Conservation (phyloP, 2,329 filamentous ascomycete genomes). For the Tolypocladium ovalisporum region DNA sequence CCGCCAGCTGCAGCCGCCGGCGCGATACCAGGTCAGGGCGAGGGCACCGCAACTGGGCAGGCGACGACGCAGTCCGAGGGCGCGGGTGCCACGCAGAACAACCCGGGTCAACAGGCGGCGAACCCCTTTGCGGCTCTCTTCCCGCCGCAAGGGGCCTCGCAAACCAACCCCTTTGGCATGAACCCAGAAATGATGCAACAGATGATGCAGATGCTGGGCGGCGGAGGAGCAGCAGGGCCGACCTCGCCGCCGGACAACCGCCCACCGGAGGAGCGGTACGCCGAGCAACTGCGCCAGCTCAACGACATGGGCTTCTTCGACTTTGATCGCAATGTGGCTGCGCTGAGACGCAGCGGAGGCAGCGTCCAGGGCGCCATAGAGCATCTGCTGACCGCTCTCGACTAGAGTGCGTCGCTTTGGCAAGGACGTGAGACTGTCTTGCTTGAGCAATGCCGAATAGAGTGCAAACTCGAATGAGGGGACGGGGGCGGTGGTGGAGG, state of each 20-base stretch:
- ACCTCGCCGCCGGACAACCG: conserved; percentile 64
- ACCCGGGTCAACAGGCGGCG: conserved; percentile 27
- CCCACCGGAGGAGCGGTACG: conserved; percentile 89
- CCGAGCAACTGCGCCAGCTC: conserved; percentile 77
- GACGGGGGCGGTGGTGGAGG: background rate
- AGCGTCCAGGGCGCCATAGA: conserved; percentile 90
- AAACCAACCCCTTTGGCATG: conserved; percentile 32
- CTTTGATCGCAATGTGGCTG: conserved; percentile 86
- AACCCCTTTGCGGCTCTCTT: conserved; percentile 65
- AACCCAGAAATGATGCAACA: conserved; percentile 46
- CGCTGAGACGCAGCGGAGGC: conserved; percentile 77
- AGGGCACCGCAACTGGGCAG: conserved; percentile 10
- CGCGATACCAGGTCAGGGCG: conserved; percentile 15
- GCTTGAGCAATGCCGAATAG: background rate
- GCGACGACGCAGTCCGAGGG: conserved; percentile 10
- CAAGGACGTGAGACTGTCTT: background rate
- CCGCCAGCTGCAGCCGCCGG: conserved; percentile 5
- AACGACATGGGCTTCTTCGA: conserved; percentile 99
- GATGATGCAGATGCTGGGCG: conserved; percentile 37
- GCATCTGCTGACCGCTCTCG: conserved; percentile 44
- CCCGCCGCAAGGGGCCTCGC: conserved; percentile 15
- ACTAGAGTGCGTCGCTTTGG: conserved; percentile 4
- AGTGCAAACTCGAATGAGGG: background rate
- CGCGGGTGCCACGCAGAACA: conserved; percentile 11
- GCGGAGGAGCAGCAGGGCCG: conserved; percentile 21